Percentiles rank a stretch among this genome's conserved stretches.
Conservation (phyloP, 192 early-diverging fungal genomes). For the Backusella psychrophila region DNA sequence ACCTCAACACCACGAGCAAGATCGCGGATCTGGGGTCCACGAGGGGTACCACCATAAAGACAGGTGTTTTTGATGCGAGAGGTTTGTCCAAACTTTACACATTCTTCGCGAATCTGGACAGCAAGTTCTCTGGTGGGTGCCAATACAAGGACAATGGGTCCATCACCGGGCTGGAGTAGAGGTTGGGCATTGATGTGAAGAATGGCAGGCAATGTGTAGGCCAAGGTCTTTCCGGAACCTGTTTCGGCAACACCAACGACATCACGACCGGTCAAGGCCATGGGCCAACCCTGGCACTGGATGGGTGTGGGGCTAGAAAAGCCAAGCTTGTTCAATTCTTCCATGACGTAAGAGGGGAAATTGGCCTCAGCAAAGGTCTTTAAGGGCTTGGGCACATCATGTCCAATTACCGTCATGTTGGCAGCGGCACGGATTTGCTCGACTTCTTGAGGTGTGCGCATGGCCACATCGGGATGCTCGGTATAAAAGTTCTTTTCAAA, state of each 20-base stretch:
- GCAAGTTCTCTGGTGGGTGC: slow-evolving; percentile 98
- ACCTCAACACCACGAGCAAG: slow-evolving; percentile 83
- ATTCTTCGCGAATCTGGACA: slow-evolving; percentile 94
- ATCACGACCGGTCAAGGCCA: slow-evolving; percentile 94
- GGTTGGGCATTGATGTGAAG: slow-evolving; percentile 99
- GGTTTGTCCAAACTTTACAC: slow-evolving; percentile 86
- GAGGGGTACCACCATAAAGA: slow-evolving; percentile 93
- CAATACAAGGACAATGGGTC: slow-evolving; percentile 93
- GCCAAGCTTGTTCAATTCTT: slow-evolving; percentile 81
- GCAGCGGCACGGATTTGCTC: slow-evolving; percentile 72
- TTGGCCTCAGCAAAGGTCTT: slow-evolving; percentile 86
- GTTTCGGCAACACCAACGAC: slow-evolving; percentile 90
- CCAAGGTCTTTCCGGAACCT: slow-evolving; percentile 94
- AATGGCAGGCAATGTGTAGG: slow-evolving; percentile 92
- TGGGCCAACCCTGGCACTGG: slow-evolving; percentile 98
- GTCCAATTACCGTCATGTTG: slow-evolving; percentile 84
- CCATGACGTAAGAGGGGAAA: slow-evolving; percentile 90
- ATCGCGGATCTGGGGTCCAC: slow-evolving; percentile 88
- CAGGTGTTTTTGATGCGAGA: slow-evolving; percentile 93
- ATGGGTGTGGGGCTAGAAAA: slow-evolving; percentile 91
- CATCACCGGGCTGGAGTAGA: slow-evolving; percentile 86
- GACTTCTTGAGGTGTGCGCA: slow-evolving; percentile 68
- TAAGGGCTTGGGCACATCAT: slow-evolving; percentile 88
- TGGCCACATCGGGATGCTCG: slow-evolving; percentile 74
- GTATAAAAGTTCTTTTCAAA: slow-evolving; percentile 98